These are phyloP conservation scores for Phytopythium montanum DNA, from an alignment of 352 stramenopile species.

Conservation along the genomic window DNA sequence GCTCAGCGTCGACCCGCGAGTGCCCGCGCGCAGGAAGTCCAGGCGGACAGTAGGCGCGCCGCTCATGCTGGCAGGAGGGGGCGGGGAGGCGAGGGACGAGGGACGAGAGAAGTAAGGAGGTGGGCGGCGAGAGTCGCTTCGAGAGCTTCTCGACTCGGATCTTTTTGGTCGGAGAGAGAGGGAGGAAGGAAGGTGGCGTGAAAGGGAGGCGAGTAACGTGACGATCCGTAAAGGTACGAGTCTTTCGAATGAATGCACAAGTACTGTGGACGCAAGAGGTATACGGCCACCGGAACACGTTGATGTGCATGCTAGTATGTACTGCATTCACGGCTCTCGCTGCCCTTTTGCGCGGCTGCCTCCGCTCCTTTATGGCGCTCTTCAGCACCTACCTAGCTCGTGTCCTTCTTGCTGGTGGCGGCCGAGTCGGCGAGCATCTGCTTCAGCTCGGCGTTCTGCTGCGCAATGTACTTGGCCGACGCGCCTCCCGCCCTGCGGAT, in stretches of 20 bases:
- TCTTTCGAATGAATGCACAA: too few species aligned
- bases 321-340: not conserved
- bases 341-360: not conserved
- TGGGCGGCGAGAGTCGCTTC: not conserved
- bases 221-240: not conserved
- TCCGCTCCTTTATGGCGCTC: not conserved
- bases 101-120: not conserved
- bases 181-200: not conserved
- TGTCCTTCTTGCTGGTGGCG: not conserved
- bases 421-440: conserved; percentile 35
- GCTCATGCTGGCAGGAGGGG: conserved; percentile 17
- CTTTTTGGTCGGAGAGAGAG: not conserved
- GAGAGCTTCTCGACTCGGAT: not conserved
- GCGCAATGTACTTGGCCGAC: conserved; percentile 43
- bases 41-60: conserved; percentile 47
- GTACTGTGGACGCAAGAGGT: not conserved
- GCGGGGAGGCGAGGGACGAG: not conserved
- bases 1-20: conserved; percentile 49
- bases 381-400: not conserved
- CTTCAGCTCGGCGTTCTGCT: conserved; percentile 71
- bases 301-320: not conserved
- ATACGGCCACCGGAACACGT: not conserved
- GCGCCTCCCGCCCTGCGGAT: conserved; percentile 53
- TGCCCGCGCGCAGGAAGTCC: conserved; percentile 68
- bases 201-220: not conserved